These are phyloP conservation scores for Aristolochia californica DNA, from an alignment of 164 flowering plant genomes.

Conservation along the genomic window DNA sequence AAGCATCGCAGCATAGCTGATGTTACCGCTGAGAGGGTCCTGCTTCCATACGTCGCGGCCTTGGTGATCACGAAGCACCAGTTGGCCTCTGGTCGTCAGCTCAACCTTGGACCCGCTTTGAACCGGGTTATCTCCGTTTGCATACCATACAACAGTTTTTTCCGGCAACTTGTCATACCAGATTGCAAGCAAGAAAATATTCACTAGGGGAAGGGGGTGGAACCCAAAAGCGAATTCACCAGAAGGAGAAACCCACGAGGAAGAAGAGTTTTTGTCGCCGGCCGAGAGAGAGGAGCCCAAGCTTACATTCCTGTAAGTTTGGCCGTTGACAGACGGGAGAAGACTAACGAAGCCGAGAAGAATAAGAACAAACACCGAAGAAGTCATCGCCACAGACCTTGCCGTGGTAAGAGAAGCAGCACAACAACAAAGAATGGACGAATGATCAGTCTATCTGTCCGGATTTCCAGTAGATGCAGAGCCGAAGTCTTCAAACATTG, in stretches of 20 bases:
- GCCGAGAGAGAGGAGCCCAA: constrained; percentile 12
- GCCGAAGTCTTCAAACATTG: too few relatives aligned
- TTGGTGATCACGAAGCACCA: constrained; percentile 7
- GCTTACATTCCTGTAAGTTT: constrained; percentile 9
- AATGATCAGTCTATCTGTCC: too few relatives aligned
- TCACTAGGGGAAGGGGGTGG: constrained; percentile 4
- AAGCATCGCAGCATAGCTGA: constrained; percentile 27
- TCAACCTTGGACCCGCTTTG: constrained; percentile 11
- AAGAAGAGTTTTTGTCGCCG: constrained; percentile 8
- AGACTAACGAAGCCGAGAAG: constrained; percentile 3
- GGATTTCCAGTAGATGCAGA: too few relatives aligned
- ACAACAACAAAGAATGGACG: too few relatives aligned
- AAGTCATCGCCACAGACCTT: not conserved
- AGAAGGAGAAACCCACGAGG: constrained; percentile 20
- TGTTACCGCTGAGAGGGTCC: not conserved
- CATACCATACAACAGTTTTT: constrained; percentile 23
- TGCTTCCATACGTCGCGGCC: constrained; percentile 1
- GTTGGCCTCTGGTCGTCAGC: constrained; percentile 11
- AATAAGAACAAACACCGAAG: not conserved
- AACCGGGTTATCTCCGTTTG: constrained; percentile 21
- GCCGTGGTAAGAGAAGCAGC: too few relatives aligned
- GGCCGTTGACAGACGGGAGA: constrained; percentile 8
- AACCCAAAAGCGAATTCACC: constrained; percentile 30
- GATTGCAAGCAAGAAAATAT: constrained; percentile 15
- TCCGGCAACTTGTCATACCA: constrained; percentile 24